These are phyloP conservation scores for Oemleria cerasiformis DNA, from an alignment of 306 rosid species.

Conservation along the genomic window DNA sequence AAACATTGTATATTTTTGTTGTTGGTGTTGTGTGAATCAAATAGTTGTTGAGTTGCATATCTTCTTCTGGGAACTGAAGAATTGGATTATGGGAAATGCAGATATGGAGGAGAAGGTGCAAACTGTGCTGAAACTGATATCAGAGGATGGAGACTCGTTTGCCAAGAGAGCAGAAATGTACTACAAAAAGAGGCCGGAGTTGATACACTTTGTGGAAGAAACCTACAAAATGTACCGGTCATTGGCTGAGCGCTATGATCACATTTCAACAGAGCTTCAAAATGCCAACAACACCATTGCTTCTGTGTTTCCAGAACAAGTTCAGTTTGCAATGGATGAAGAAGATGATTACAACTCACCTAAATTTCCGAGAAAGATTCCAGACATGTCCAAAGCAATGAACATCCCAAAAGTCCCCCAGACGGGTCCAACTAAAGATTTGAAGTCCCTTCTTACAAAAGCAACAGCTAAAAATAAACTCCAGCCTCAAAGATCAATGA, in stretches of 20 bases:
- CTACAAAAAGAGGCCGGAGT: slow-evolving; percentile 88
- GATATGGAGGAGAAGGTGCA: slow-evolving; percentile 91
- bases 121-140: slow-evolving; percentile 46
- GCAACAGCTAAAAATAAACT: slow-evolving; percentile 51
- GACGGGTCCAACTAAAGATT: slow-evolving; percentile 56
- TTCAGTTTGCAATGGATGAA: slow-evolving; percentile 78
- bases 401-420: slow-evolving; percentile 67
- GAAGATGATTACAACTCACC: slow-evolving; percentile 62
- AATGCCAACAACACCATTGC: slow-evolving; percentile 97
- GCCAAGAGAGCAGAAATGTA: slow-evolving; percentile 98
- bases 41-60: slow-evolving; percentile 4
- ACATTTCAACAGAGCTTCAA: slow-evolving; percentile 89
- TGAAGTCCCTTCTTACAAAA: slow-evolving; percentile 40
- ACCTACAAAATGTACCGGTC: slow-evolving; percentile 78
- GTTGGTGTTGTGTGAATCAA: neutral
- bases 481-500: slow-evolving; percentile 31
- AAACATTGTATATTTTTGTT: too few species aligned
- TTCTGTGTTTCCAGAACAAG: slow-evolving; percentile 83
- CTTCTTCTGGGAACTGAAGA: slow-evolving; percentile 12
- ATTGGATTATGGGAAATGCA: slow-evolving; percentile 39
- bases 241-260: slow-evolving; percentile 91
- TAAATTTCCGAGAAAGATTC: slow-evolving; percentile 31
- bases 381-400: slow-evolving; percentile 35
- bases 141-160: slow-evolving; percentile 96
- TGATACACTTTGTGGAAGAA: slow-evolving; percentile 81